Evolutionary conservation across 345 rosid genomes (phyloP).

Genomic region (Hibiscus tridactylites): DNA sequence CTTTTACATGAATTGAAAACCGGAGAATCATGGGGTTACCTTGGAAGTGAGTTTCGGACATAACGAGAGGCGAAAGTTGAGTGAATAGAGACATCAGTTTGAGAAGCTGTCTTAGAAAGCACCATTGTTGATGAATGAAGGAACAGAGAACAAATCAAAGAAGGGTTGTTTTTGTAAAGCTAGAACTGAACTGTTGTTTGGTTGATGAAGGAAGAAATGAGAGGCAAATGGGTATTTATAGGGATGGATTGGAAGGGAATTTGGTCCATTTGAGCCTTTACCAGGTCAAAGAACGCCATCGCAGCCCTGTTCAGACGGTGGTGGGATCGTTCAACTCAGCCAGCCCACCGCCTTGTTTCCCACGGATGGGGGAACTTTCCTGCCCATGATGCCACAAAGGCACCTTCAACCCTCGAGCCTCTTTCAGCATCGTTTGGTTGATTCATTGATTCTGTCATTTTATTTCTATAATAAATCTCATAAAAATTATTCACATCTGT

Average conservation of each 20-base stretch:
- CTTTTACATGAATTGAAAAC: too few species aligned
- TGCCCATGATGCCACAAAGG: background rate
- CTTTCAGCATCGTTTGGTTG: background rate
- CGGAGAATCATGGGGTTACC: slow-evolving; percentile 18
- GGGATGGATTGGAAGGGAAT: background rate
- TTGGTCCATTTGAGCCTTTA: background rate
- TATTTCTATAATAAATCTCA: too few species aligned
- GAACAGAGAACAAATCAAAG: background rate
- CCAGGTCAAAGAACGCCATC: background rate
- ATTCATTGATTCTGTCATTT: too few species aligned
- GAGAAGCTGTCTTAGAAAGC: slow-evolving; percentile 40
- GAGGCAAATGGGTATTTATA: slow-evolving; percentile 8
- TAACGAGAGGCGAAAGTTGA: slow-evolving; percentile 72
- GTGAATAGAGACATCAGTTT: slow-evolving; percentile 47
- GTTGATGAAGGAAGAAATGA: background rate
- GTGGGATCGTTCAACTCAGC: background rate
- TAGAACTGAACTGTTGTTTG: background rate
- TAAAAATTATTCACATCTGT: too few species aligned
- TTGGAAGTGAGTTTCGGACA: slow-evolving; percentile 50
- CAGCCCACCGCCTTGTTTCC: background rate
- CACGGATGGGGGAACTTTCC: background rate
- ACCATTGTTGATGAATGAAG: slow-evolving; percentile 27
- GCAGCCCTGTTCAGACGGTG: background rate
- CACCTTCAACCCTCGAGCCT: background rate
- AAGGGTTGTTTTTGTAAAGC: background rate